These are phyloP conservation scores for Typha latifolia DNA, from an alignment of 176 grass and related monocot species.

Conservation along the genomic window DNA sequence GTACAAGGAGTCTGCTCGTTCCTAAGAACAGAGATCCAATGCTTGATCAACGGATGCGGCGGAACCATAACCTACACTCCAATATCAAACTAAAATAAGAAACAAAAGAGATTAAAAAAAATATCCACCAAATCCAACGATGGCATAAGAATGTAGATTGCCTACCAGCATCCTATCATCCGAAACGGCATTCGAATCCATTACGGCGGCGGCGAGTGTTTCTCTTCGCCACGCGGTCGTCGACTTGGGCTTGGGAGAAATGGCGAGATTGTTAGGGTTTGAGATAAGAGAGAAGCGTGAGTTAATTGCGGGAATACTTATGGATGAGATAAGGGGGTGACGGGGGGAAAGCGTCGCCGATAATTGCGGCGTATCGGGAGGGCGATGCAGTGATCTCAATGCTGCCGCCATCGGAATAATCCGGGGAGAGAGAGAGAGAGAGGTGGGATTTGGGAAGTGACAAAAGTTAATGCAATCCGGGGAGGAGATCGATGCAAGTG, in stretches of 20 bases:
- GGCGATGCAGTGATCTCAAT: background rate
- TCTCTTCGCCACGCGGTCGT: conserved; percentile 12
- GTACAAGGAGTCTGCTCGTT: conserved; percentile 88
- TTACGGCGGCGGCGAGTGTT: conserved; percentile 24
- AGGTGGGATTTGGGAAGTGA: background rate
- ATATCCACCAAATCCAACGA: background rate
- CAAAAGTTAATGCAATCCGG: background rate
- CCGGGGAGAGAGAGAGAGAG: background rate
- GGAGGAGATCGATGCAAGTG: background rate
- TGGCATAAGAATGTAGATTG: background rate
- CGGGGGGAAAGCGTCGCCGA: background rate
- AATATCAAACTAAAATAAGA: conserved; percentile 9
- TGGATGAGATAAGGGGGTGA: background rate
- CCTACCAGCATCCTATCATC: conserved; percentile 82
- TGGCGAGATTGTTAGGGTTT: background rate
- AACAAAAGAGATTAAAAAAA: conserved; percentile 16
- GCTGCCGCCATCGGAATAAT: background rate
- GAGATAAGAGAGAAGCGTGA: background rate
- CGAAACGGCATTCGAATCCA: conserved; percentile 25
- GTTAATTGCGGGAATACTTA: background rate
- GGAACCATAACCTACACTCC: conserved; percentile 78
- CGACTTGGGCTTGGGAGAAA: conserved; percentile 14
- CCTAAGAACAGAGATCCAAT: conserved; percentile 91
- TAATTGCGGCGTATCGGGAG: background rate
- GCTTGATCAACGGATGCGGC: conserved; percentile 93